Evolutionary conservation across 2,329 filamentous ascomycete species (phyloP).

Genomic region (Penicillium hordei): DNA sequence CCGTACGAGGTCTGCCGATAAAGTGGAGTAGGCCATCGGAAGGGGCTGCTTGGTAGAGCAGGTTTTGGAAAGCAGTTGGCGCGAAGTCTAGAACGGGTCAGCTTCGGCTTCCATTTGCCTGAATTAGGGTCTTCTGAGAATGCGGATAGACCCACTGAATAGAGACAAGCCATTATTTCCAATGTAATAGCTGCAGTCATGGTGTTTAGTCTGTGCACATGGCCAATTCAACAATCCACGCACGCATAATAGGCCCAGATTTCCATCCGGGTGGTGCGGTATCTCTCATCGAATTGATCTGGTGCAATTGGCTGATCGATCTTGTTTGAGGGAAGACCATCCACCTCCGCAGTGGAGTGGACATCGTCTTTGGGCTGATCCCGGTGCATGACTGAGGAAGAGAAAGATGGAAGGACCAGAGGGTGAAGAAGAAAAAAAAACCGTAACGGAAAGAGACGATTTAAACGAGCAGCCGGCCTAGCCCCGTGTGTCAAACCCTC

Average conservation of each 20-base stretch:
- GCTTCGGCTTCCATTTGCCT: neutral
- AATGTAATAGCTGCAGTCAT: conserved; percentile 57
- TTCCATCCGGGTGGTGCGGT: conserved; percentile 54
- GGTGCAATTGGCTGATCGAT: conserved; percentile 49
- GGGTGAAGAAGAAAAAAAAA: neutral
- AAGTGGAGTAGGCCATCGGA: conserved; percentile 55
- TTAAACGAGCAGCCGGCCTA: conserved; percentile 1
- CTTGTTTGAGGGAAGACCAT: conserved; percentile 9
- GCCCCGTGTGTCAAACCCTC: conserved; percentile 10
- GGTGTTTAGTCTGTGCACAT: conserved; percentile 21
- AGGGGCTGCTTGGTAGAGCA: conserved; percentile 61
- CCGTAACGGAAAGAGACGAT: neutral
- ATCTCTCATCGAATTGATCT: conserved; percentile 56
- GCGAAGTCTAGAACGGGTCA: conserved; percentile 51
- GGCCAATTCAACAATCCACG: conserved; percentile 21
- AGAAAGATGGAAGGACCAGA: neutral
- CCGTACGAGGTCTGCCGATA: conserved; percentile 57
- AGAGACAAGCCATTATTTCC: conserved; percentile 64
- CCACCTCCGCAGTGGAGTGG: conserved; percentile 18
- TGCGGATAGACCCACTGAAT: conserved; percentile 49
- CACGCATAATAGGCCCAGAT: conserved; percentile 59
- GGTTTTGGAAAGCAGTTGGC: conserved; percentile 64
- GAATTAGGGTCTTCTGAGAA: neutral
- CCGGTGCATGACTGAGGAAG: conserved; percentile 15
- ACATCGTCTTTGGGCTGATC: conserved; percentile 14